These are phyloP conservation scores for Pulveroboletus sp. DNA, from an alignment of 768 basidiomycete genomes.

Conservation along the genomic window DNA sequence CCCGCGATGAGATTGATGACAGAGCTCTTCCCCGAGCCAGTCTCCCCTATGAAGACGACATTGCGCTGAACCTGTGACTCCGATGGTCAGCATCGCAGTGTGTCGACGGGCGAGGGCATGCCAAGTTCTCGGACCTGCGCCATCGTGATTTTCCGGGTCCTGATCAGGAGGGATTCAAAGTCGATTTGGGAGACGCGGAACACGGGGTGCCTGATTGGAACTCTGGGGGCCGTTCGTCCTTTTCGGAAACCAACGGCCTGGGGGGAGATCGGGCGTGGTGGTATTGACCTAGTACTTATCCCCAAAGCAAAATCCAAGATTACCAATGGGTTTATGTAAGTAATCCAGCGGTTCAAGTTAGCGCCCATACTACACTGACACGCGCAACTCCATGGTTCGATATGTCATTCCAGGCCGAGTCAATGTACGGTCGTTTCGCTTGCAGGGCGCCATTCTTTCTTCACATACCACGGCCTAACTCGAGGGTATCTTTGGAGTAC, in stretches of 20 bases:
- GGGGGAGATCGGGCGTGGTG: too few species aligned
- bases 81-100: slow-evolving; percentile 1
- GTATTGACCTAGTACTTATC: too few species aligned
- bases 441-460: too few species aligned
- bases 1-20: slow-evolving; percentile 39
- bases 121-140: slow-evolving; percentile 7
- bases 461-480: too few species aligned
- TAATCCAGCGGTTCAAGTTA: too few species aligned
- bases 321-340: too few species aligned
- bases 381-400: too few species aligned
- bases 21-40: slow-evolving; percentile 37
- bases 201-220: not conserved
- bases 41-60: slow-evolving; percentile 36
- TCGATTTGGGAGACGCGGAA: not conserved
- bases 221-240: not conserved
- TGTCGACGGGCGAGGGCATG: not conserved
- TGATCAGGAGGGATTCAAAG: not conserved
- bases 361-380: too few species aligned
- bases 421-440: too few species aligned
- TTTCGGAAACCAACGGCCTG: too few species aligned
- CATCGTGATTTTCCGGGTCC: not conserved
- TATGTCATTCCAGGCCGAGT: too few species aligned
- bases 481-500: not conserved
- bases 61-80: slow-evolving; percentile 22
- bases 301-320: too few species aligned